phyloP scores from a whole-genome alignment of 139 green algal genomes.

The Limnomonas spitsbergensis region DNA sequence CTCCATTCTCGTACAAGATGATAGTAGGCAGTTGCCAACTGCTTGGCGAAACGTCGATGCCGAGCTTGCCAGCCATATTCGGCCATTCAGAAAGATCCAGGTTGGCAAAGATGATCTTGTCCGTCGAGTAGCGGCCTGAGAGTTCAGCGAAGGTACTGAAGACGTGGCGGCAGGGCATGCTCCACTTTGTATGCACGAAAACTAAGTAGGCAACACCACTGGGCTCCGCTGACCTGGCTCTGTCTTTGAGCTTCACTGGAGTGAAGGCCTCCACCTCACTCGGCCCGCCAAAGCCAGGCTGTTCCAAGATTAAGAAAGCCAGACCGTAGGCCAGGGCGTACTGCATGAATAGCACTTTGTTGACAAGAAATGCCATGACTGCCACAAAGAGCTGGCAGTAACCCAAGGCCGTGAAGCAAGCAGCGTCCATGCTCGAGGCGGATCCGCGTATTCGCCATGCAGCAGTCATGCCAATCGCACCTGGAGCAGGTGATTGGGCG shows the following conservation, averaged over 20 bases:
- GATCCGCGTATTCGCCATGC: not conserved
- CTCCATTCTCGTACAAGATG: not conserved
- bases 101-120: not conserved
- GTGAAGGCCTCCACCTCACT: not conserved
- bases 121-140: not conserved
- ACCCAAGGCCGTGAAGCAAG: not conserved
- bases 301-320: conserved; percentile 3
- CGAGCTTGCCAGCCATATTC: not conserved
- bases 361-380: not conserved
- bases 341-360: not conserved
- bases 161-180: not conserved
- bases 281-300: not conserved
- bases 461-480: conserved; percentile 3
- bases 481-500: not conserved
- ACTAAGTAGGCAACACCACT: conserved; percentile 10
- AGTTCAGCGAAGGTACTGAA: conserved; percentile 7
- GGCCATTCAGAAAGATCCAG: conserved; percentile 3
- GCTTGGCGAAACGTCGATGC: not conserved
- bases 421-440: not conserved
- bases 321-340: not conserved
- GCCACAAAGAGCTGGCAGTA: not conserved
- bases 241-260: not conserved
- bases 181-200: conserved; percentile 6
- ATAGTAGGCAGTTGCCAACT: not conserved
- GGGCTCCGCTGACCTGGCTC: not conserved